Conservation (phyloP, 2,329 filamentous ascomycete genomes). For the Pyricularia sp. region DNA sequence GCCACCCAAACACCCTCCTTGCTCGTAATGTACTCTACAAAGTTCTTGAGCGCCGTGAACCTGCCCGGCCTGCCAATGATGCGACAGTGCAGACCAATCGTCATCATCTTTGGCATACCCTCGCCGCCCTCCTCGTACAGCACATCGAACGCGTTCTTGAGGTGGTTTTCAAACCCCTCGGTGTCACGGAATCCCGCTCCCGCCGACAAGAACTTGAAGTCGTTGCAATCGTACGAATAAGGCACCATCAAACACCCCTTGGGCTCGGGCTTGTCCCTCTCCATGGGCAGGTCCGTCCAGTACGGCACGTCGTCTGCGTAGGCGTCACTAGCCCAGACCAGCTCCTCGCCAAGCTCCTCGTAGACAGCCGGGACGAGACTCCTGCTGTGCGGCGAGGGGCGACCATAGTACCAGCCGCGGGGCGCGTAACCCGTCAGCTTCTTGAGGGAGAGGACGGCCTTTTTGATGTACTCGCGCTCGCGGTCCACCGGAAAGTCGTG, state of each 20-base stretch:
- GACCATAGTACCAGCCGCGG: conserved; percentile 12
- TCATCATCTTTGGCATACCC: conserved; percentile 47
- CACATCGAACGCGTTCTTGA: conserved; percentile 43
- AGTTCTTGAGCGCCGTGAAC: conserved; percentile 38
- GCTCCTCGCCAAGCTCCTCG: conserved; percentile 7
- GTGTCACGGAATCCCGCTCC: conserved; percentile 13
- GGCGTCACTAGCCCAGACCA: conserved; percentile 11
- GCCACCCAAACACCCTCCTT: conserved; percentile 47
- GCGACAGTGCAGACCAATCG: conserved; percentile 41
- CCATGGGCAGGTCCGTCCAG: conserved; percentile 13
- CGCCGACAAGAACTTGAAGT: conserved; percentile 24
- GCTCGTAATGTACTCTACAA: conserved; percentile 40
- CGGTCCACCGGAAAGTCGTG: conserved; percentile 6
- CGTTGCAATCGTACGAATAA: conserved; percentile 12
- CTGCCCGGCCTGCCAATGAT: conserved; percentile 43
- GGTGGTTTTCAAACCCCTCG: conserved; percentile 31
- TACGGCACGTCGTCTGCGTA: conserved; percentile 14
- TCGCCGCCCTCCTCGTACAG: conserved; percentile 40
- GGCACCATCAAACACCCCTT: conserved; percentile 13
- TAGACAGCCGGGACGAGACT: conserved; percentile 10
- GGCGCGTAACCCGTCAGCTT: conserved; percentile 9
- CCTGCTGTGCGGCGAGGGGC: conserved; percentile 8
- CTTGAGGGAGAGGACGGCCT: conserved; percentile 9
- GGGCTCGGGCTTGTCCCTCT: conserved; percentile 3
- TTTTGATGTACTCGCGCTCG: conserved; percentile 9